Evolutionary conservation across 257 asterid species (phyloP), one percentile per base, ranked within the genome.

Genomic region (Fraxinus cuspidata): DNA sequence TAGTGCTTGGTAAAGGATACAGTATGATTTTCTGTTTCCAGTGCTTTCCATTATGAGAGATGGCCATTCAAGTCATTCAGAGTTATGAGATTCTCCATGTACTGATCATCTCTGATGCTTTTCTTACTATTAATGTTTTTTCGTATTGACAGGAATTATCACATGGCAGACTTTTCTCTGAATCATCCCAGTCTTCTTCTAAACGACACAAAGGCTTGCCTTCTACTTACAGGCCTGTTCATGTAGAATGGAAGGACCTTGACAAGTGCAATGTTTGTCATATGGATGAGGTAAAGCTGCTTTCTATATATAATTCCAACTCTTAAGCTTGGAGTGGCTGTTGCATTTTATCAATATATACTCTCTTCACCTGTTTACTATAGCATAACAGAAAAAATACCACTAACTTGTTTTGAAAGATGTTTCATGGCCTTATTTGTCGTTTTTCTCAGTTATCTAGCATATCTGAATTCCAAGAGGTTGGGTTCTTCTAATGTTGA

Each of bases 251-350:
- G 99, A 90, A 89, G 77, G 99, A 96, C 87, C 97, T 96, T 80
- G 99, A 96, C 81, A 96, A 93, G 86, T 96, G 99, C 89, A 90
- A 92, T 77, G 99, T 96, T 56, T 96, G 99, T 88, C 97, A 93
- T 84, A 96, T 96, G 99, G 99, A 96, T 74, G 99, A 96, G 97
- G 99, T 95, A 76, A 74, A 77, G 38, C 83, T 78, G 19, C 74
- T 79, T 74, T 71, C 65, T 53, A 9, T 75, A 75, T 77, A 25
- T 25, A 72, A 68, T 66, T 40, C 53, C 29, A 65, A 64, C 76
- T 29, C 11, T 80, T 70, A 67, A 69, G 72, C 70, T 76, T 76
- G 79, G 64, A 49, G 56, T 60, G 42, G 70, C 84, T 80, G 3
- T 74, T 74, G 78, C 76, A 71, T 67, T 80, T 67, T 82, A 35